Conservation (phyloP, 768 basidiomycete species). For the Clitopilus hobsonii region DNA sequence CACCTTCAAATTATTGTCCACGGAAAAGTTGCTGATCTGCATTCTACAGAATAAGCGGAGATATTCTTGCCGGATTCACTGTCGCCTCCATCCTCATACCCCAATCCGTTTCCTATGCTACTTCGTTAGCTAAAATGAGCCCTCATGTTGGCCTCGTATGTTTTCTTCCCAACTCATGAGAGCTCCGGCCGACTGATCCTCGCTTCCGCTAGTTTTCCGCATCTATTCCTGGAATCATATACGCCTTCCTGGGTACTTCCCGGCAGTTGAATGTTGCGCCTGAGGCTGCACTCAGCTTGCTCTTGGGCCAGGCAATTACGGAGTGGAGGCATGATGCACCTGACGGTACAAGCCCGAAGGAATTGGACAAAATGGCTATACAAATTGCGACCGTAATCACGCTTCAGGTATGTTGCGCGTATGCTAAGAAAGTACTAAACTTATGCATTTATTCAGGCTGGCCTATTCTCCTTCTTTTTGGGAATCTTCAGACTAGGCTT, state of each 20-base stretch:
- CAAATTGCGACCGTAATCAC: conserved; percentile 79
- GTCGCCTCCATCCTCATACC: conserved; percentile 83
- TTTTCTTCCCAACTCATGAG: conserved; percentile 5
- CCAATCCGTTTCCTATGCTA: conserved; percentile 88
- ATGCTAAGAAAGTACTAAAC: too few species aligned
- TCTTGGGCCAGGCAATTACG: conserved; percentile 83
- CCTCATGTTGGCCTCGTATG: conserved; percentile 83
- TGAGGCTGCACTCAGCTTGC: conserved; percentile 82
- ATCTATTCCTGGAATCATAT: conserved; percentile 82
- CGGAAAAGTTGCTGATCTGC: not conserved
- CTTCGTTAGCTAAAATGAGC: conserved; percentile 78
- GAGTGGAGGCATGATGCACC: conserved; percentile 50
- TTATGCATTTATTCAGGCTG: too few species aligned
- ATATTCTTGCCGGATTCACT: conserved; percentile 82
- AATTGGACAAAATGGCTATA: conserved; percentile 52
- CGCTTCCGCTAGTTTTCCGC: conserved; percentile 60
- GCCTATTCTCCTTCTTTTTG: conserved; percentile 78
- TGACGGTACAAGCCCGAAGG: conserved; percentile 32
- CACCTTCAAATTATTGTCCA: not conserved
- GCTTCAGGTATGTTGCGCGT: too few species aligned
- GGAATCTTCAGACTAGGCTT: conserved; percentile 90
- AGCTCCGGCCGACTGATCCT: not conserved
- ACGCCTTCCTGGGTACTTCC: conserved; percentile 86
- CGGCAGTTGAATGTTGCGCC: conserved; percentile 80
- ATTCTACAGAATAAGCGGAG: conserved; percentile 34